Percentiles rank a stretch among this genome's conserved stretches.
Evolutionary conservation across 371 early-diverging fungal genomes (phyloP).

Genomic region (Coemansia sp.): DNA sequence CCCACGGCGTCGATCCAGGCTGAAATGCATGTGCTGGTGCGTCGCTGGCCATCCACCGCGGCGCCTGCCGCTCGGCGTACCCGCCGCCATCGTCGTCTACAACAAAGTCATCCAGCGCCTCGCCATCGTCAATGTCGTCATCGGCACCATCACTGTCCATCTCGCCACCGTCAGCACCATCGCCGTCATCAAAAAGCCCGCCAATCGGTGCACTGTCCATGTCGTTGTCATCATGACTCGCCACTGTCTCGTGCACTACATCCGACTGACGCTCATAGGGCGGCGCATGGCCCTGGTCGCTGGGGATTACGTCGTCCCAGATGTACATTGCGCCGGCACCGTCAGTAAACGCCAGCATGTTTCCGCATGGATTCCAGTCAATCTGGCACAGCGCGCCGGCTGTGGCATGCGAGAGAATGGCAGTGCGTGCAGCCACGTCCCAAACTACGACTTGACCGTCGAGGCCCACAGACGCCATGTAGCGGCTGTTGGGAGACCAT

Average conservation of each 20-base stretch:
- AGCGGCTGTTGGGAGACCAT: conserved; percentile 50
- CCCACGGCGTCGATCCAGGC: conserved; percentile 61
- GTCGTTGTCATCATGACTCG: not conserved
- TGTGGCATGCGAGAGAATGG: conserved; percentile 19
- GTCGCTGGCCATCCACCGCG: conserved; percentile 63
- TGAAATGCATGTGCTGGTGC: conserved; percentile 53
- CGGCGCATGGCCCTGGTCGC: conserved; percentile 43
- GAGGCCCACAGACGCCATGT: conserved; percentile 38
- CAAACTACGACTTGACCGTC: conserved; percentile 42
- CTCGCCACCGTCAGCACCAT: conserved; percentile 5
- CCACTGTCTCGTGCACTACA: not conserved
- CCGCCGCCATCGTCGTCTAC: conserved; percentile 86
- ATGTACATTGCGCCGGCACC: conserved; percentile 51
- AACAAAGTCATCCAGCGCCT: conserved; percentile 68
- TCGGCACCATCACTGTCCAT: conserved; percentile 28
- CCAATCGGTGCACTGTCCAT: not conserved
- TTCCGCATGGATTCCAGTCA: conserved; percentile 48
- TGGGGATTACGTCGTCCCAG: conserved; percentile 58
- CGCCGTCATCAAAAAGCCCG: not conserved
- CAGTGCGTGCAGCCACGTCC: conserved; percentile 35
- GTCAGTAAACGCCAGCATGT: conserved; percentile 54
- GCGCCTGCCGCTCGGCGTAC: conserved; percentile 39
- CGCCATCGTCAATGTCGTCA: conserved; percentile 31
- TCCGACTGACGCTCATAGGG: conserved; percentile 11
- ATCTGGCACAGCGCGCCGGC: conserved; percentile 35